Conservation (phyloP, 257 asterid species). For the Fraxinus quadrangulata region DNA sequence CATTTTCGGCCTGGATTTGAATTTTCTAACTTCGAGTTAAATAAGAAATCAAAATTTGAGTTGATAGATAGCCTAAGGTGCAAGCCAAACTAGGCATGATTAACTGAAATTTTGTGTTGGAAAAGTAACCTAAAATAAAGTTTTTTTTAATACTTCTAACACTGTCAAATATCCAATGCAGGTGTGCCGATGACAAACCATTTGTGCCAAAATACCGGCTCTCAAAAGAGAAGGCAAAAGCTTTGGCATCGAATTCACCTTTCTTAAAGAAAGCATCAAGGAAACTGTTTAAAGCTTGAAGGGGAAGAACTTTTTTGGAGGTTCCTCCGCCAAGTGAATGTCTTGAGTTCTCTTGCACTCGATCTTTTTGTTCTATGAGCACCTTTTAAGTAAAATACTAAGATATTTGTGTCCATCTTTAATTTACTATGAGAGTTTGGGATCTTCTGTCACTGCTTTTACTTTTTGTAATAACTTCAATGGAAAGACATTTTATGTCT, state of each 20-base stretch:
- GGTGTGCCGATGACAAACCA: conserved; percentile 80
- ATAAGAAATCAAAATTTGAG: neutral
- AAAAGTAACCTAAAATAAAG: neutral
- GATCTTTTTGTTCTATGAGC: neutral
- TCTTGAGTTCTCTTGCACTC: neutral
- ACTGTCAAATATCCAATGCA: conserved; percentile 10
- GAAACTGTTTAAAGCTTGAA: conserved; percentile 71
- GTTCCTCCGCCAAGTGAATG: conserved; percentile 32
- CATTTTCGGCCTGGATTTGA: neutral
- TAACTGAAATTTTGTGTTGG: neutral
- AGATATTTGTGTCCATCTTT: neutral
- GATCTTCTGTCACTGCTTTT: neutral
- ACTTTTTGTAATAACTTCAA: neutral
- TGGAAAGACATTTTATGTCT: neutral
- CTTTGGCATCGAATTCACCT: conserved; percentile 58
- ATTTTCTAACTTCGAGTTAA: neutral
- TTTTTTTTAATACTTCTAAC: neutral
- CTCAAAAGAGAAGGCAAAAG: conserved; percentile 60
- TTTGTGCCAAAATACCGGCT: conserved; percentile 55
- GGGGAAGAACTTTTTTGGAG: conserved; percentile 51
- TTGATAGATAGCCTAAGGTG: neutral
- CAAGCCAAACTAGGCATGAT: neutral
- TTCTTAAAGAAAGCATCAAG: conserved; percentile 62
- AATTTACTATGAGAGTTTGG: neutral
- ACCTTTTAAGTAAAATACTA: neutral